A percentile compares a stretch with the other conserved stretches of the same genome.
phyloP scores from a whole-genome alignment of 352 stramenopile genomes.

The Pythium periplocum region DNA sequence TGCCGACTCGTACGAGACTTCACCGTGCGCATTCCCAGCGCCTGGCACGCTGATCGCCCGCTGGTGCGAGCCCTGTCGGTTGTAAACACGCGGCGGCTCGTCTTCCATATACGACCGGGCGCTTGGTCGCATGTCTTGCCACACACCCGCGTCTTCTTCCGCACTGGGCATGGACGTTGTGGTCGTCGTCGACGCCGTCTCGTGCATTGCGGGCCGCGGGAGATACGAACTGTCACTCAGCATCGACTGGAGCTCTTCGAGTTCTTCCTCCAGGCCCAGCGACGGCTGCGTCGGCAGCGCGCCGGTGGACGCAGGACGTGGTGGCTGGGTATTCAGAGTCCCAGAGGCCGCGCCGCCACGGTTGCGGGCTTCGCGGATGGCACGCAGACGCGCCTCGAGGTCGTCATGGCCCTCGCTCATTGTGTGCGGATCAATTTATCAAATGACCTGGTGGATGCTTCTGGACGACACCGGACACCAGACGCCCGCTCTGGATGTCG shows the following conservation, averaged over 20 bases:
- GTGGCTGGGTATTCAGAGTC: constrained; percentile 1
- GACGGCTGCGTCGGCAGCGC: neutral
- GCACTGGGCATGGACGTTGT: neutral
- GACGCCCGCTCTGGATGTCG: too few relatives aligned
- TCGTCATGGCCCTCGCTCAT: neutral
- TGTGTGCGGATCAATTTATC: too few relatives aligned
- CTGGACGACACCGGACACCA: too few relatives aligned
- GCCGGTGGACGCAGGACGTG: neutral
- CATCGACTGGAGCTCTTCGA: constrained; percentile 17
- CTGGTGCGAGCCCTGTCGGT: constrained; percentile 6
- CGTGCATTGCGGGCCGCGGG: neutral
- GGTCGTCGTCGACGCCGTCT: neutral
- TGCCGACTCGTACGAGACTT: constrained; percentile 35
- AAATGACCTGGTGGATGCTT: too few relatives aligned
- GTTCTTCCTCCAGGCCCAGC: constrained; percentile 12
- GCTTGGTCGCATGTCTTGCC: constrained; percentile 12
- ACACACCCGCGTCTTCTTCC: constrained; percentile 6
- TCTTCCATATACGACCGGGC: constrained; percentile 14
- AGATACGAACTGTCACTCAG: constrained; percentile 1
- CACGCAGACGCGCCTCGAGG: constrained; percentile 13
- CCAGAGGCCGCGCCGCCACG: neutral
- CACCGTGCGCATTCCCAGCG: constrained; percentile 6
- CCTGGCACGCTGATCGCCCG: constrained; percentile 4
- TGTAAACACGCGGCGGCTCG: neutral
- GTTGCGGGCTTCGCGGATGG: constrained; percentile 10